phyloP scores from a whole-genome alignment of 305 asterid genomes.

The Fraxinus albicans region DNA sequence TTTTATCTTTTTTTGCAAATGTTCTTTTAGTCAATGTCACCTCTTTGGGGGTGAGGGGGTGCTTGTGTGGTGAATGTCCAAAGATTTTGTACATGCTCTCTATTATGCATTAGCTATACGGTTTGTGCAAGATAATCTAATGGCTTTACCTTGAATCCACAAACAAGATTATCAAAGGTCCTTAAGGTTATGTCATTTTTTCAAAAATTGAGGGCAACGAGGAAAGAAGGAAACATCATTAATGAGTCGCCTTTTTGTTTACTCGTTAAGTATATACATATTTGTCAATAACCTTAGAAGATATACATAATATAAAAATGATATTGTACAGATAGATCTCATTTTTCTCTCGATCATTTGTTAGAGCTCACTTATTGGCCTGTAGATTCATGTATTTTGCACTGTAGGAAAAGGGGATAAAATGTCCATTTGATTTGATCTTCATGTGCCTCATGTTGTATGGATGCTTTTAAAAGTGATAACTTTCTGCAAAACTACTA shows the following conservation, averaged over 20 bases:
- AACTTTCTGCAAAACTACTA: not conserved
- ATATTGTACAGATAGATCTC: not conserved
- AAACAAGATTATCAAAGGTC: not conserved
- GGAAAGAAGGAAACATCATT: not conserved
- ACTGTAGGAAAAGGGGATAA: not conserved
- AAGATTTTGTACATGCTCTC: not conserved
- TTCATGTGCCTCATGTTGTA: not conserved
- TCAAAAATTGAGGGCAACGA: not conserved
- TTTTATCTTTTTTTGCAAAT: not conserved
- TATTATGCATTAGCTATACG: not conserved
- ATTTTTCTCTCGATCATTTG: not conserved
- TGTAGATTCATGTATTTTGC: conserved; percentile 8
- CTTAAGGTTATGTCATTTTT: not conserved
- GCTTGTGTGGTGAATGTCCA: not conserved
- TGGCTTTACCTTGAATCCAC: not conserved
- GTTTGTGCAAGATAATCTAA: not conserved
- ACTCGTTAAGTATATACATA: not conserved
- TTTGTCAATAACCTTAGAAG: not conserved
- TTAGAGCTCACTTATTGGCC: not conserved
- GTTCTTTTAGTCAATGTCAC: not conserved
- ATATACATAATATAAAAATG: not conserved
- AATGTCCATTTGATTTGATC: conserved; percentile 7
- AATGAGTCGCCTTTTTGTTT: not conserved
- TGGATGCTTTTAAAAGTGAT: not conserved
- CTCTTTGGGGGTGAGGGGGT: not conserved